Base-by-base conservation (phyloP, 371 early-diverging fungal genomes). In the Conidiobolus incongruus region DNA sequence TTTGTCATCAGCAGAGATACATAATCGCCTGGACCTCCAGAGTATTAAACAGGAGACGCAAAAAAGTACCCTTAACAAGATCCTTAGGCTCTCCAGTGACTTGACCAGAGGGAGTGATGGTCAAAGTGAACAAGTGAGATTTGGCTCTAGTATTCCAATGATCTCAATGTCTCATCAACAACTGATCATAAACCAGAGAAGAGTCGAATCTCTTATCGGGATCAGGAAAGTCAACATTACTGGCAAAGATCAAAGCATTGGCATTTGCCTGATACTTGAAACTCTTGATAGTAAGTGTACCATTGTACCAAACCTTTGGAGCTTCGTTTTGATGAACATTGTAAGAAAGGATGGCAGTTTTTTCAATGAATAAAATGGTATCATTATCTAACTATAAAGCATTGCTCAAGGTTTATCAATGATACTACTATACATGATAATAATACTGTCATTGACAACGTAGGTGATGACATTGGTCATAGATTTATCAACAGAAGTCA, bases 131-230 rank as follows among this genome's bases (percentile, higher is more conserved):
- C 12, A 48, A 8, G 13, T 48, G 39, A 70, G 67, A 60, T 63
- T 67, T 47, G 52, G 63, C 66, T 22, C 62, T 59, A 22, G 59
- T 48, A 3, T 62, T 49, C 44, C 63, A 72, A 2, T 44, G 46
- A 48, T 79, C 80, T 77, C 80, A 79, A 38, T 75, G 77, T 39
- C 80, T 62, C 29, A 77, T 68, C 63, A 71, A 73, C 24, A 76
- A 54, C 13, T 63, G 46, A 40, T 76, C 72, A 56, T 58, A 73
- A 13, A 61, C 70, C 28, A 65, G 19, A 12, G 59, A 68, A 0
- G 65, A 60, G 40, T 70, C 70, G 24, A 40, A n/a, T n/a, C n/a
- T n/a, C n/a, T n/a, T n/a, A n/a, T n/a, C n/a, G n/a, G n/a, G n/a
- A n/a, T n/a, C n/a, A n/a, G n/a, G n/a, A n/a, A n/a, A n/a, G n/a